Evolutionary conservation across 1,139 yeast species (phyloP).

Genomic region (Diutina siamensis): DNA sequence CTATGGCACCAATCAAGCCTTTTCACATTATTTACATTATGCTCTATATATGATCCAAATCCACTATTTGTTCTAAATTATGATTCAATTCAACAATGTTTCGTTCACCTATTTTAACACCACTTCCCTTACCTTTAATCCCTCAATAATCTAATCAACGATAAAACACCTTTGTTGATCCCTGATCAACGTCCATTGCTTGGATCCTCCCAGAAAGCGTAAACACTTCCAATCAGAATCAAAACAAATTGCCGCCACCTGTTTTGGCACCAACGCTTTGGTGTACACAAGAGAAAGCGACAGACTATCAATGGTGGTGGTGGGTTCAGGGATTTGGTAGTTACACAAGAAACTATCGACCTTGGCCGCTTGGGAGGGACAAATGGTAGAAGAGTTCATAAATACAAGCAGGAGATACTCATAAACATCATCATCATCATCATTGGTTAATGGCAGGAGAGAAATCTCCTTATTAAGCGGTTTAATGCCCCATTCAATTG

Average conservation of each 20-base stretch:
- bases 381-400: background rate
- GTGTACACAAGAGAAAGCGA: background rate
- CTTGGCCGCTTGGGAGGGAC: background rate
- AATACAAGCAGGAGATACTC: constrained; percentile 1
- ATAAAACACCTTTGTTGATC: background rate
- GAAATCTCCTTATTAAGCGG: background rate
- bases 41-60: no score
- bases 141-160: no score
- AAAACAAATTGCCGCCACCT: background rate
- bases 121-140: no score
- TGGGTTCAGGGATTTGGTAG: background rate
- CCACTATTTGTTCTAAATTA: no score
- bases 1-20: no score
- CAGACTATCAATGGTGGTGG: background rate
- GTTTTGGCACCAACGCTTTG: background rate
- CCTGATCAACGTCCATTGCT: background rate
- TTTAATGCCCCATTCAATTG: background rate
- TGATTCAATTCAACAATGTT: no score
- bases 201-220: background rate
- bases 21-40: no score
- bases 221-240: background rate
- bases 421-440: background rate
- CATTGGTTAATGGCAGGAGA: background rate
- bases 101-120: no score
- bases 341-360: background rate